Conservation (phyloP, 2,329 filamentous ascomycete species). For the Thielaviopsis populi region DNA sequence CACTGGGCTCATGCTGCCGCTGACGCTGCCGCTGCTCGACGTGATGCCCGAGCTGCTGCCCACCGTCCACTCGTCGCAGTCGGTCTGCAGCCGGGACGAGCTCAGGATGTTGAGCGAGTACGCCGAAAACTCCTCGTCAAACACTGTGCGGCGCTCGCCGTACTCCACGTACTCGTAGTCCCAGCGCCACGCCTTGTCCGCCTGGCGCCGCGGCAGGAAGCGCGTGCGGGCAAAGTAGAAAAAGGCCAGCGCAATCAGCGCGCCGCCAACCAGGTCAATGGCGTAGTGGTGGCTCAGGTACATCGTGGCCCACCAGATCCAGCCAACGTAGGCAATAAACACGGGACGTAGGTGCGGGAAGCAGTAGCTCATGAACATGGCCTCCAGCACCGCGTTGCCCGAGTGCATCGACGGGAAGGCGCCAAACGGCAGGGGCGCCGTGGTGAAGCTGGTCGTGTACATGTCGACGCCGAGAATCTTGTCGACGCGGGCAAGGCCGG, state of each 20-base stretch:
- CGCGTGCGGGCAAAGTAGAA: constrained; percentile 71
- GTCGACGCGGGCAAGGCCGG: constrained; percentile 78
- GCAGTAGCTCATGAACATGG: constrained; percentile 81
- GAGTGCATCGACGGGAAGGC: constrained; percentile 91
- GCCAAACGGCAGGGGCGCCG: constrained; percentile 81
- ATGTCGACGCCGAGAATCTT: constrained; percentile 79
- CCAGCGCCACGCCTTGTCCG: constrained; percentile 79
- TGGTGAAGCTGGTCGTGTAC: constrained; percentile 84
- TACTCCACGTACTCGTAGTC: constrained; percentile 88
- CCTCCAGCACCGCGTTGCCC: constrained; percentile 75
- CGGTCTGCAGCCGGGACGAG: constrained; percentile 28
- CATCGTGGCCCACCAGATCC: constrained; percentile 99
- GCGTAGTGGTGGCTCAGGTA: constrained; percentile 96
- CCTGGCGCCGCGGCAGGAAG: constrained; percentile 68
- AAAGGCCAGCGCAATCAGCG: constrained; percentile 58
- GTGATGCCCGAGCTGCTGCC: constrained; percentile 57
- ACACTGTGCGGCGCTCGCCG: constrained; percentile 31
- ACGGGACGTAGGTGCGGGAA: constrained; percentile 71
- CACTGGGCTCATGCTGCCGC: constrained; percentile 35
- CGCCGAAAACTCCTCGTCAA: constrained; percentile 34
- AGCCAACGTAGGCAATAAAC: constrained; percentile 71
- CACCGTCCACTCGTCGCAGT: constrained; percentile 82
- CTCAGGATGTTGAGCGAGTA: constrained; percentile 34
- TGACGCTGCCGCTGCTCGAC: constrained; percentile 28
- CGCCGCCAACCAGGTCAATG: constrained; percentile 78